A percentile compares a stretch with the other conserved stretches of the same genome.
These are phyloP conservation scores for Chionographis japonica DNA, from an alignment of 106 monocot genomes.

Conservation along the genomic window DNA sequence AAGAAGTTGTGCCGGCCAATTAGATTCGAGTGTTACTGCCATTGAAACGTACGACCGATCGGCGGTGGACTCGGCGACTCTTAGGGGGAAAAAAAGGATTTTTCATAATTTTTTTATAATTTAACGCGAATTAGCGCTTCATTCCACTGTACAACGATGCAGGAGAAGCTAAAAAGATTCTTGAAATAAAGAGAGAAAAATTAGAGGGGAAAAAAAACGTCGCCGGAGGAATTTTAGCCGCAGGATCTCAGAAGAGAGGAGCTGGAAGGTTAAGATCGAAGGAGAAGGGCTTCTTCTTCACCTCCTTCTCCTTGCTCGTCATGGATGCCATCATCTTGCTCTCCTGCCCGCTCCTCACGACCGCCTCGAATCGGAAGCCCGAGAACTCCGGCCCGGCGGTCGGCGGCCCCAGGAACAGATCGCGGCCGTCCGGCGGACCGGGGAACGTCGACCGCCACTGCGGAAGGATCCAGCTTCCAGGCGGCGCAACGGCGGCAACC, in stretches of 20 bases:
- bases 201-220: not conserved
- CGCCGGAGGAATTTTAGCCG: not conserved
- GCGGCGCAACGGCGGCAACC: conserved; percentile 1
- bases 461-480: not conserved
- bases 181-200: conserved; percentile 1
- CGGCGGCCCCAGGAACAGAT: conserved; percentile 3
- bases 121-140: not conserved
- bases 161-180: not conserved
- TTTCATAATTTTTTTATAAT: not conserved
- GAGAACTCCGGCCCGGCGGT: conserved; percentile 12
- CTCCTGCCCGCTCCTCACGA: conserved; percentile 18
- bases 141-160: conserved; percentile 3
- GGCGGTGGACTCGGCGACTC: no score
- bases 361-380: conserved; percentile 29
- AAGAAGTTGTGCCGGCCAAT: conserved; percentile 7
- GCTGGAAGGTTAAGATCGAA: conserved; percentile 40
- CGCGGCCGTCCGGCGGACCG: conserved; percentile 9
- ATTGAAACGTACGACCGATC: no score
- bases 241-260: conserved; percentile 15
- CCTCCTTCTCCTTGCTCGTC: not conserved
- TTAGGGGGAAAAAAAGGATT: no score
- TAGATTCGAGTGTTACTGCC: not conserved
- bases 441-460: conserved; percentile 7
- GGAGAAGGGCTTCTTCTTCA: conserved; percentile 15
- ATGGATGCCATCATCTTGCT: conserved; percentile 19